A percentile compares a stretch with the other conserved stretches of the same genome.
phyloP scores from a whole-genome alignment of 176 grass and related monocot species.

The Hordeum marinum region DNA sequence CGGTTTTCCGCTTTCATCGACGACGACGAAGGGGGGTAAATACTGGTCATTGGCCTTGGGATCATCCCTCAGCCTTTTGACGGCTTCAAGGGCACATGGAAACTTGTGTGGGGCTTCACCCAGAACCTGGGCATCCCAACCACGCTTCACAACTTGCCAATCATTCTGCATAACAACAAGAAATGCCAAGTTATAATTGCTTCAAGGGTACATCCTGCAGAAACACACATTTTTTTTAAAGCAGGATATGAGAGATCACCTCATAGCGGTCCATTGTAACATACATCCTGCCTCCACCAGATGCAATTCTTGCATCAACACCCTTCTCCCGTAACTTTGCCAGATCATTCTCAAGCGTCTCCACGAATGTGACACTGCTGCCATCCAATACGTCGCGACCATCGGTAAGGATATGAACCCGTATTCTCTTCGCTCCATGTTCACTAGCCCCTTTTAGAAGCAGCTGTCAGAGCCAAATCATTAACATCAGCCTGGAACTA shows the following conservation, averaged over 20 bases:
- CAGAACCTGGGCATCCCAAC: conserved; percentile 92
- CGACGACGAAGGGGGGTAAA: conserved; percentile 73
- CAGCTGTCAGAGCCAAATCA: conserved; percentile 42
- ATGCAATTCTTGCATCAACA: conserved; percentile 73
- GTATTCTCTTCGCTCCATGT: conserved; percentile 73
- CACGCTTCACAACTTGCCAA: conserved; percentile 88
- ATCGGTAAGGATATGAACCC: conserved; percentile 83
- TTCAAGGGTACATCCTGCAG: not conserved
- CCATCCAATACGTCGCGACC: conserved; percentile 87
- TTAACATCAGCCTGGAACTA: not conserved
- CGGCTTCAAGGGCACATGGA: conserved; percentile 53
- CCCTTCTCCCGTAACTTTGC: conserved; percentile 57
- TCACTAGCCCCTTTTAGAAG: conserved; percentile 77
- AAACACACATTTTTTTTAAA: not conserved
- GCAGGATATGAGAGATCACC: conserved; percentile 22
- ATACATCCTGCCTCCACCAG: conserved; percentile 94
- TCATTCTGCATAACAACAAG: conserved; percentile 56
- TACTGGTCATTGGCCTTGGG: conserved; percentile 76
- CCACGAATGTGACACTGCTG: conserved; percentile 85
- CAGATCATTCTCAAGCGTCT: conserved; percentile 72
- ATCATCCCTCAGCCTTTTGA: conserved; percentile 65
- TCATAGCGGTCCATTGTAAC: conserved; percentile 98
- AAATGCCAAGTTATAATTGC: not conserved
- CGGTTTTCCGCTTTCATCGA: conserved; percentile 56
- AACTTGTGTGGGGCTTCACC: conserved; percentile 85